These are phyloP conservation scores for Arthrobotrys entomopaga DNA, from an alignment of 2,329 filamentous ascomycete genomes.

Conservation along the genomic window DNA sequence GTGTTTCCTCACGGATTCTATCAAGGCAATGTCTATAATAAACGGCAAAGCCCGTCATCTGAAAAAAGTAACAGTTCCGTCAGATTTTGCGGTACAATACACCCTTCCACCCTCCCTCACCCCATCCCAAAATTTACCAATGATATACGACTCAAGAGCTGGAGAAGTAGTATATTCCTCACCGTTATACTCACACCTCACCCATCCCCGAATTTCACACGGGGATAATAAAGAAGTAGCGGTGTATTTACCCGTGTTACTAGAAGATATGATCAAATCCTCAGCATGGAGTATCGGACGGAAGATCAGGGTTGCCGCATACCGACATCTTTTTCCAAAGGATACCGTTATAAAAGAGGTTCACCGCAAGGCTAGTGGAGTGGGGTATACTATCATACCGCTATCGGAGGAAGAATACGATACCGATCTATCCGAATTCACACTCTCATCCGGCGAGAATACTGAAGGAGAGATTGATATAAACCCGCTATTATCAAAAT, in stretches of 20 bases:
- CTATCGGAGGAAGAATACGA: background rate
- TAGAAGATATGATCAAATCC: conserved; percentile 29
- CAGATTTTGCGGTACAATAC: conserved; percentile 32
- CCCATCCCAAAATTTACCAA: background rate
- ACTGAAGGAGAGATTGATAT: background rate
- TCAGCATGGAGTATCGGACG: conserved; percentile 33
- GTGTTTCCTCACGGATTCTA: conserved; percentile 15
- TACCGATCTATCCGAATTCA: background rate
- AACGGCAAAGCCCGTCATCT: background rate
- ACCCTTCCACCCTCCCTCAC: background rate
- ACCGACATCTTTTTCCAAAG: conserved; percentile 13
- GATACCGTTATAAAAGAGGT: conserved; percentile 12
- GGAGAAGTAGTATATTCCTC: conserved; percentile 38
- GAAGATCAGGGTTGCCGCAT: conserved; percentile 9
- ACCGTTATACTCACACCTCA: background rate
- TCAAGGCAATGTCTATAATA: conserved; percentile 2
- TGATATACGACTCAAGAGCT: conserved; percentile 32
- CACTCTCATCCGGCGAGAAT: background rate
- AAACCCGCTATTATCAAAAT: background rate
- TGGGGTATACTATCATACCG: conserved; percentile 3
- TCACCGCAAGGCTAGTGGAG: conserved; percentile 21
- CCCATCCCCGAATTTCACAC: conserved; percentile 16
- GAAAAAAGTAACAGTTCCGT: background rate
- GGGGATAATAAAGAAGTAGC: background rate
- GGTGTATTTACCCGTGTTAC: conserved; percentile 28